Conservation (phyloP, 768 basidiomycete species). For the Cystobasidiopsis lactophilus region DNA sequence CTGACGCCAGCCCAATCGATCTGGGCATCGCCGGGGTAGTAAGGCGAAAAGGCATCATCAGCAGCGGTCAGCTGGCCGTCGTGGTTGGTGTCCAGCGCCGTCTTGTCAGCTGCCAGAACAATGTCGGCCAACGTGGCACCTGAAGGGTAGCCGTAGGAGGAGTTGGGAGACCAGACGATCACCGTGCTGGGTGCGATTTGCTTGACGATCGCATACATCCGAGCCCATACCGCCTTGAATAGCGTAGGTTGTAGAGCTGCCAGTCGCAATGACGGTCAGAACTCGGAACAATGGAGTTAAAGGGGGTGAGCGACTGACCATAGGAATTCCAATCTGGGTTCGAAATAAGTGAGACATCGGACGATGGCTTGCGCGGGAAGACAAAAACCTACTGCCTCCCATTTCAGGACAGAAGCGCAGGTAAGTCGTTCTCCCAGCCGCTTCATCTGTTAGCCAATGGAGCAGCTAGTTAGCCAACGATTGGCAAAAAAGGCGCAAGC, state of each 20-base stretch:
- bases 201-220: constrained; percentile 18
- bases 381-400: too few species aligned
- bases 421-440: constrained; percentile 16
- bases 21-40: constrained; percentile 19
- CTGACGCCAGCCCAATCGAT: constrained; percentile 22
- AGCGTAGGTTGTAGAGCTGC: constrained; percentile 16
- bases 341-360: too few species aligned
- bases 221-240: constrained; percentile 13
- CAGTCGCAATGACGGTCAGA: constrained; percentile 11
- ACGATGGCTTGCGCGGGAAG: too few species aligned
- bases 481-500: too few species aligned
- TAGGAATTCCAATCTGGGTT: constrained; percentile 10
- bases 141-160: constrained; percentile 14
- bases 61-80: constrained; percentile 13
- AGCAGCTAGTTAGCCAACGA: too few species aligned
- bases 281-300: too few species aligned
- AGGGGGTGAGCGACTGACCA: too few species aligned
- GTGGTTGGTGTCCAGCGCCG: constrained; percentile 19
- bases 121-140: constrained; percentile 8
- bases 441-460: too few species aligned
- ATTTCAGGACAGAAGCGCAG: constrained; percentile 22
- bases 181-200: constrained; percentile 16
- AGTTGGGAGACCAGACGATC: constrained; percentile 22
- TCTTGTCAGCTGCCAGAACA: constrained; percentile 9
- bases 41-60: constrained; percentile 19